Percentiles rank a stretch among this genome's conserved stretches.
phyloP scores from a whole-genome alignment of 352 stramenopile species.

The Pythium dissimile region DNA sequence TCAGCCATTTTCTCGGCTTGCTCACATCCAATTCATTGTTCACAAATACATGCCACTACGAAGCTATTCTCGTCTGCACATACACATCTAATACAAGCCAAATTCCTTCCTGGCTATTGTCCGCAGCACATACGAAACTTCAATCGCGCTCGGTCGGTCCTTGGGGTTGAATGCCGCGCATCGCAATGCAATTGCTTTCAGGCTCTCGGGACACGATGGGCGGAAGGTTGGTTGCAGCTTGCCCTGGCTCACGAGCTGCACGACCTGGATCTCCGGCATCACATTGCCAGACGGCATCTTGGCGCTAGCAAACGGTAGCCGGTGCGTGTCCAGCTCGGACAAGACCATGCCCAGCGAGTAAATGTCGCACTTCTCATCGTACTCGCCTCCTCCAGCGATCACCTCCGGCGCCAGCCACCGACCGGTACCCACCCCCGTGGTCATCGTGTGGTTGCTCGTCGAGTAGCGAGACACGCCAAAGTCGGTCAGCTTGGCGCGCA shows the following conservation, averaged over 20 bases:
- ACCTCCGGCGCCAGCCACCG: conserved; percentile 29
- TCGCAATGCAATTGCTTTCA: conserved; percentile 10
- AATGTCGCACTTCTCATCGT: conserved; percentile 27
- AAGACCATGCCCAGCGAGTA: conserved; percentile 33
- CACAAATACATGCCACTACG: too few relatives aligned
- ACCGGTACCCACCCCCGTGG: conserved; percentile 23
- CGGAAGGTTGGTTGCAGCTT: conserved; percentile 6
- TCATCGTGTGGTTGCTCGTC: conserved; percentile 23
- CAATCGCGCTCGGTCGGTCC: conserved; percentile 17
- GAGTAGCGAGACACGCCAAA: conserved; percentile 32
- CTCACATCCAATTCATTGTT: too few relatives aligned
- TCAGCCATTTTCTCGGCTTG: too few relatives aligned
- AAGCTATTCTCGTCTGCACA: too few relatives aligned
- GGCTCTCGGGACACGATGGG: not conserved
- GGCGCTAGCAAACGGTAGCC: conserved; percentile 8
- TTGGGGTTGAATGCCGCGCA: conserved; percentile 20
- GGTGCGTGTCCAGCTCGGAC: conserved; percentile 23
- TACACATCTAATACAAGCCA: too few relatives aligned
- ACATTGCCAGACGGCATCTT: conserved; percentile 7
- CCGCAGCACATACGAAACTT: conserved; percentile 17
- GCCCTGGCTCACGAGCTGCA: conserved; percentile 8
- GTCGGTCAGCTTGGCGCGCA: conserved; percentile 31
- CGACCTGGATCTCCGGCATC: conserved; percentile 15
- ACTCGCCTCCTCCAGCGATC: conserved; percentile 18
- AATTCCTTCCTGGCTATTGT: conserved; percentile 9